Conservation (phyloP, 2,329 filamentous ascomycete species). For the Nigrospora sphaerica region DNA sequence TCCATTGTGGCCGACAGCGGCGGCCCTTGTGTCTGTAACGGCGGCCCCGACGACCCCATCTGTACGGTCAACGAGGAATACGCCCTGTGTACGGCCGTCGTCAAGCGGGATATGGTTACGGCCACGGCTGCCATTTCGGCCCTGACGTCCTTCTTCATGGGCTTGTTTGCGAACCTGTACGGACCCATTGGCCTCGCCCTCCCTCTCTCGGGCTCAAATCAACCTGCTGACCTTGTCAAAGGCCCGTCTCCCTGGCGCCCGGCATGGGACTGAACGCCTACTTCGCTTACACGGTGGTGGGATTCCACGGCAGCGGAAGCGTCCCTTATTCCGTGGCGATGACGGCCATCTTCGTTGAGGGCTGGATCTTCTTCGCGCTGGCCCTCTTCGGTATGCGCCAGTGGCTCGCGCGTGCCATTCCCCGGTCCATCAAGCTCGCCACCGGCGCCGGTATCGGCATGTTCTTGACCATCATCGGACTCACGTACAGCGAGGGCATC, state of each 20-base stretch:
- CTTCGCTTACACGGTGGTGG: conserved; percentile 70
- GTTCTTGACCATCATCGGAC: conserved; percentile 68
- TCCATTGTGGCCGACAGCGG: conserved; percentile 21
- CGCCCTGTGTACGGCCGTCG: conserved; percentile 50
- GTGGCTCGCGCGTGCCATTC: conserved; percentile 80
- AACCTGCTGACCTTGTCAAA: conserved; percentile 11
- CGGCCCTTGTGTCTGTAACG: conserved; percentile 66
- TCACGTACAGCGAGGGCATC: conserved; percentile 77
- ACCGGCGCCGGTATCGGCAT: conserved; percentile 81
- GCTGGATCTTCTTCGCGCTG: conserved; percentile 75
- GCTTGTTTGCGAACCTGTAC: conserved; percentile 69
- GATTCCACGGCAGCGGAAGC: conserved; percentile 64
- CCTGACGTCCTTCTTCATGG: conserved; percentile 76
- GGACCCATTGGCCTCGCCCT: conserved; percentile 12
- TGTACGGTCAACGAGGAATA: conserved; percentile 54
- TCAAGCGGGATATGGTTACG: conserved; percentile 76
- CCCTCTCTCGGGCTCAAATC: background rate
- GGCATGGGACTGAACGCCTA: conserved; percentile 84
- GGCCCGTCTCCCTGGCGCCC: conserved; percentile 62
- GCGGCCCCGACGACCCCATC: conserved; percentile 38
- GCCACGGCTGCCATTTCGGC: conserved; percentile 79
- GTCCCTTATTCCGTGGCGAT: conserved; percentile 71
- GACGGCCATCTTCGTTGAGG: conserved; percentile 84
- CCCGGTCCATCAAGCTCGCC: conserved; percentile 77
- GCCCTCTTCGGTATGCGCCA: conserved; percentile 77